Conservation (phyloP, 2,329 filamentous ascomycete genomes). For the Hirsutella thompsonii region DNA sequence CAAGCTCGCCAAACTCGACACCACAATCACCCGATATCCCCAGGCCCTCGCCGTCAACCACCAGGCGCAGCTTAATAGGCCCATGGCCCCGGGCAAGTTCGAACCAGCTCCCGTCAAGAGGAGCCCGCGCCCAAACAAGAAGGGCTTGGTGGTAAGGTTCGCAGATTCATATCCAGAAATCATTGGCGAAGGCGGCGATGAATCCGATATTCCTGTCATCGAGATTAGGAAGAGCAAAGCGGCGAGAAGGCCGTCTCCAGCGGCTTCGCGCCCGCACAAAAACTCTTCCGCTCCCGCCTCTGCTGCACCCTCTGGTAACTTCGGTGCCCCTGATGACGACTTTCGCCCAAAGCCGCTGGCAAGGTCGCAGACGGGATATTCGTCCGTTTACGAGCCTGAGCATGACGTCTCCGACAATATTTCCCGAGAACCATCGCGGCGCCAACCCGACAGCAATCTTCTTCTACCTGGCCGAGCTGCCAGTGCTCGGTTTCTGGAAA, state of each 20-base stretch:
- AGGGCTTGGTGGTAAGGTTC: conserved; percentile 65
- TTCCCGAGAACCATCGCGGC: background rate
- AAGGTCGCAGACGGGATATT: conserved; percentile 45
- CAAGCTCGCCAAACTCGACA: conserved; percentile 43
- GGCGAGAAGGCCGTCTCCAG: conserved; percentile 19
- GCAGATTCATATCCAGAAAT: conserved; percentile 59
- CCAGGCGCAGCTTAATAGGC: conserved; percentile 29
- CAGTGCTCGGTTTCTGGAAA: conserved; percentile 29
- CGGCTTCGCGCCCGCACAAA: conserved; percentile 8
- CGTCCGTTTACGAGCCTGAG: conserved; percentile 17
- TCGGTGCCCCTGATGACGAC: conserved; percentile 18
- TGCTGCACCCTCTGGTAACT: conserved; percentile 1
- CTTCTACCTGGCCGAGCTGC: conserved; percentile 18
- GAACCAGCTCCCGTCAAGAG: conserved; percentile 29
- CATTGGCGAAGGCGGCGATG: conserved; percentile 87
- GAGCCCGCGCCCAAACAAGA: conserved; percentile 38
- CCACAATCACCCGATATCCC: conserved; percentile 41
- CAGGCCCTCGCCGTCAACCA: conserved; percentile 35
- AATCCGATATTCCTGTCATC: conserved; percentile 57
- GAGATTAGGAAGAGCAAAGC: conserved; percentile 54
- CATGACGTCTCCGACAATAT: conserved; percentile 1
- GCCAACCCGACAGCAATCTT: conserved; percentile 6
- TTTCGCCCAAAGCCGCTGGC: conserved; percentile 42
- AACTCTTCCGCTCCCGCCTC: conserved; percentile 3
- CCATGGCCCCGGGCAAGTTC: conserved; percentile 22